A percentile compares a stretch with the other conserved stretches of the same genome.
phyloP scores from a whole-genome alignment of 1,139 yeast species.

The Blastobotrys serpentis region DNA sequence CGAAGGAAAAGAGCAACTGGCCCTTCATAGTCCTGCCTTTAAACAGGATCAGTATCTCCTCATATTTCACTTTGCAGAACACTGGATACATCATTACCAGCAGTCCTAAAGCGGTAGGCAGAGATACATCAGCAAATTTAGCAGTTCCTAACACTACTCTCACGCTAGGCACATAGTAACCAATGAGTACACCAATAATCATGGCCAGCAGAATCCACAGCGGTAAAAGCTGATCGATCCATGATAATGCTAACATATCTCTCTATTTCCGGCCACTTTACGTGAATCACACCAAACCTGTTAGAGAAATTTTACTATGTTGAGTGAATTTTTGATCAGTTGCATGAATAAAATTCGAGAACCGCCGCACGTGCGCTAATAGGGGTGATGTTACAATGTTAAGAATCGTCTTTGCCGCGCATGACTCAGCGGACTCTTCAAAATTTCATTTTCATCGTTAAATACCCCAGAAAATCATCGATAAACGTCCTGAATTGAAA shows the following conservation, averaged over 20 bases:
- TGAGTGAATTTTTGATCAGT: too few species aligned
- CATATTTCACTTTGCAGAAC: slow-evolving; percentile 55
- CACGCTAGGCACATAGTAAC: slow-evolving; percentile 33
- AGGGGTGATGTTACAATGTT: too few species aligned
- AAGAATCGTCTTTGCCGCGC: too few species aligned
- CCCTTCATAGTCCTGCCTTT: slow-evolving; percentile 32
- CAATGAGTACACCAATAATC: slow-evolving; percentile 35
- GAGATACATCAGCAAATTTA: slow-evolving; percentile 33
- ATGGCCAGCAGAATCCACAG: slow-evolving; percentile 37
- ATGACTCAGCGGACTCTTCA: too few species aligned
- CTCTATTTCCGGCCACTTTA: too few species aligned
- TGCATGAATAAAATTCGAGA: too few species aligned
- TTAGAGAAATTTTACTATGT: too few species aligned
- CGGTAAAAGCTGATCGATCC: slow-evolving; percentile 30
- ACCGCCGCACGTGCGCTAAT: too few species aligned
- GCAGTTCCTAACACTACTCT: slow-evolving; percentile 29
- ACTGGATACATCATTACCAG: slow-evolving; percentile 62
- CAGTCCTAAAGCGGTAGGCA: slow-evolving; percentile 54
- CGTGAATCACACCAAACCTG: too few species aligned
- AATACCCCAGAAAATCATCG: too few species aligned
- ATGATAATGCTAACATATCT: slow-evolving; percentile 21
- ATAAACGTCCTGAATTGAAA: too few species aligned
- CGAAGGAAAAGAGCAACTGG: slow-evolving; percentile 44
- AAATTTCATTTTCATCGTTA: too few species aligned
- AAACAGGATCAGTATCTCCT: slow-evolving; percentile 37